phyloP scores from a whole-genome alignment of 257 asterid species.

The Nicotiana undulata region DNA sequence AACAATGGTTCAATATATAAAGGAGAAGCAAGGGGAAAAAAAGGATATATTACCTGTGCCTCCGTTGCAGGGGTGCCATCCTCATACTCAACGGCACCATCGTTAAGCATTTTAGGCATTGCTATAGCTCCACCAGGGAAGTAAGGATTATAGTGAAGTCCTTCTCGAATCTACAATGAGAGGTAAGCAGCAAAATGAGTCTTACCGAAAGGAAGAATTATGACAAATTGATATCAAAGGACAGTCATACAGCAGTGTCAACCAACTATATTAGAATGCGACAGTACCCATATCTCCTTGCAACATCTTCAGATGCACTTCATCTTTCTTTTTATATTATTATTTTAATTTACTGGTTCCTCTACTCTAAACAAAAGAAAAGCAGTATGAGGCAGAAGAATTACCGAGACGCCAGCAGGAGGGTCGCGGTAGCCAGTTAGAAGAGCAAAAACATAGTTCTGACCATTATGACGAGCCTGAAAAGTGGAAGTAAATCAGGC shows the following conservation, averaged over 20 bases:
- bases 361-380: not conserved
- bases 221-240: not conserved
- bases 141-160: constrained; percentile 69
- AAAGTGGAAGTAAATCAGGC: constrained; percentile 5
- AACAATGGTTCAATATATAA: not conserved
- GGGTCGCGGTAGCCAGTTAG: constrained; percentile 80
- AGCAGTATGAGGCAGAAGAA: not conserved
- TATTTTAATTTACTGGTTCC: not conserved
- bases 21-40: not conserved
- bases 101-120: constrained; percentile 78
- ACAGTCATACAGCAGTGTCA: not conserved
- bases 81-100: constrained; percentile 76
- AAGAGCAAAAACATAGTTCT: constrained; percentile 64
- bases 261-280: not conserved
- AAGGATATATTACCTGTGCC: constrained; percentile 41
- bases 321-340: not conserved
- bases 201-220: not conserved
- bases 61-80: constrained; percentile 77
- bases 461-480: constrained; percentile 77
- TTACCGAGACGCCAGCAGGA: constrained; percentile 70
- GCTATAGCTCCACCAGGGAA: constrained; percentile 84
- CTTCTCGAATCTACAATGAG: constrained; percentile 53
- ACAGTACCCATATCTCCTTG: not conserved
- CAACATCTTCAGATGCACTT: not conserved
- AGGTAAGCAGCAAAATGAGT: not conserved